Percentiles rank a stretch among this genome's conserved stretches.
These are phyloP conservation scores for Colletotrichum coccodes DNA, from an alignment of 2,329 filamentous ascomycete genomes.

Conservation along the genomic window DNA sequence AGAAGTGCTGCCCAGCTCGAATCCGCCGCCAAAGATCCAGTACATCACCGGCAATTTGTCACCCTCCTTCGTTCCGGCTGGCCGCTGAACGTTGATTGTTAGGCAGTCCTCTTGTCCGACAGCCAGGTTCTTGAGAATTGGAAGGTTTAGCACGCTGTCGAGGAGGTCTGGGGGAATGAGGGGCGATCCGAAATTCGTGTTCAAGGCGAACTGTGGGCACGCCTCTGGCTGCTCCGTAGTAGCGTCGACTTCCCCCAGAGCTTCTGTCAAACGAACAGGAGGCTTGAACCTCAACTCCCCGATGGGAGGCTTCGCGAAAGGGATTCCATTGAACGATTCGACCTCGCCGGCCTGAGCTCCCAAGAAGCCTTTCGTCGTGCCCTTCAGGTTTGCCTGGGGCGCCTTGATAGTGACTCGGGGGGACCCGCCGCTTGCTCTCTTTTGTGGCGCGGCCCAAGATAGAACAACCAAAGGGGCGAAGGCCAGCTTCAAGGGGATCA, in stretches of 20 bases:
- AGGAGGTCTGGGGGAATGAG: constrained; percentile 38
- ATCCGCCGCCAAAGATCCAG: constrained; percentile 29
- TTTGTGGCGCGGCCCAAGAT: constrained; percentile 5
- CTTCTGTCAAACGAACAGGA: constrained; percentile 46
- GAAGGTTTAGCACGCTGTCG: constrained; percentile 12
- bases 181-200: constrained; percentile 33
- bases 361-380: constrained; percentile 18
- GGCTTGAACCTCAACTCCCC: constrained; percentile 58
- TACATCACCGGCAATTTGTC: constrained; percentile 35
- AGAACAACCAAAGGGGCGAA: not conserved
- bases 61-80: constrained; percentile 28
- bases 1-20: constrained; percentile 21
- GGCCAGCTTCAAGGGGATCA: not conserved
- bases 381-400: constrained; percentile 21
- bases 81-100: constrained; percentile 45
- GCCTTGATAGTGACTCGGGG: constrained; percentile 22
- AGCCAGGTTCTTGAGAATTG: constrained; percentile 11
- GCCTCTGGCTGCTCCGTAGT: constrained; percentile 46
- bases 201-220: constrained; percentile 43
- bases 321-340: constrained; percentile 67
- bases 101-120: constrained; percentile 46
- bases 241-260: constrained; percentile 48
- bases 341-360: constrained; percentile 42
- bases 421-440: not conserved
- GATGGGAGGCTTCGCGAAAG: constrained; percentile 66